Percentiles rank a stretch among this genome's conserved stretches.
phyloP scores from a whole-genome alignment of 2,329 filamentous ascomycete genomes.

The Fusarium sp. region DNA sequence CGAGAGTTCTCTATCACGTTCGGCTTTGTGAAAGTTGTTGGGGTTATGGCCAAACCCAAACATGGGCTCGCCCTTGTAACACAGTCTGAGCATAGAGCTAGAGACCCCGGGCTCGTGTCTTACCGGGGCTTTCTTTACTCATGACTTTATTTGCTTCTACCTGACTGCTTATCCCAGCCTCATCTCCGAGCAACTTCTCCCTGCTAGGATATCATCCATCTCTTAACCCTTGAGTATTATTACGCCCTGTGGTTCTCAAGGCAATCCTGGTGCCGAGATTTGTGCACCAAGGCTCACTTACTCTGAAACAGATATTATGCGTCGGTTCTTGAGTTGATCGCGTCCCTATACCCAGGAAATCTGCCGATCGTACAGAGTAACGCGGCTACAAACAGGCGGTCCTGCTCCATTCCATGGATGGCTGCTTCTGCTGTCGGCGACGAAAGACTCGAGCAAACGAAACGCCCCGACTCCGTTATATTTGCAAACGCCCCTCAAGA shows the following conservation, averaged over 20 bases:
- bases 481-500: not conserved
- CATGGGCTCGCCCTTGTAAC: slow-evolving; percentile 5
- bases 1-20: not conserved
- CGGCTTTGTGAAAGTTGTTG: not conserved
- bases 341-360: not conserved
- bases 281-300: not conserved
- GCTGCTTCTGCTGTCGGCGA: not conserved
- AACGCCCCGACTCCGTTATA: not conserved
- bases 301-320: not conserved
- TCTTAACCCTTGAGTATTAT: not conserved
- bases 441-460: slow-evolving; percentile 1
- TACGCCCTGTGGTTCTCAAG: not conserved
- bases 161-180: not conserved
- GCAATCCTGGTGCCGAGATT: not conserved
- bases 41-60: slow-evolving; percentile 4
- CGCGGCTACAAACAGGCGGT: not conserved
- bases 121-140: not conserved
- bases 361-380: not conserved
- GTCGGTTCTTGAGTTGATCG: not conserved
- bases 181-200: not conserved
- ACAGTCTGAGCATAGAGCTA: not conserved
- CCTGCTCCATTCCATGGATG: not conserved
- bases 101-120: not conserved
- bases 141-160: not conserved
- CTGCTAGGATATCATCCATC: not conserved